Evolutionary conservation across 495 filamentous ascomycete genomes (phyloP).

Genomic region (Evernia prunastri): DNA sequence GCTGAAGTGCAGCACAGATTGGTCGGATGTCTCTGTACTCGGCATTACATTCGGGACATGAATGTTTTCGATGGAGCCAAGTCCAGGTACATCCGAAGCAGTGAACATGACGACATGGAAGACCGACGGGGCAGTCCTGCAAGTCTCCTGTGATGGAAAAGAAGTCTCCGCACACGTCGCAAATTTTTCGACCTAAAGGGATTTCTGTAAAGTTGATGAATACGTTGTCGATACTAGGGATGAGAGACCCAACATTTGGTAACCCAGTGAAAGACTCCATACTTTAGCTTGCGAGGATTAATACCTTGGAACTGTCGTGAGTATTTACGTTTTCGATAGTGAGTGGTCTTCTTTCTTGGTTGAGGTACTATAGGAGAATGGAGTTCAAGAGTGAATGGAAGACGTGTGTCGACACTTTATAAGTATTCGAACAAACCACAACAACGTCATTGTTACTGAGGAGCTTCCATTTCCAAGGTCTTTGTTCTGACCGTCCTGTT

Average conservation of each 20-base stretch:
- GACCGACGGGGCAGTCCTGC: not conserved
- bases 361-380: not conserved
- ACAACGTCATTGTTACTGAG: too few relatives aligned
- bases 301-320: too few relatives aligned
- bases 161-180: not conserved
- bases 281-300: not conserved
- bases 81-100: not conserved
- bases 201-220: not conserved
- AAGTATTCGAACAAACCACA: too few relatives aligned
- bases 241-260: not conserved
- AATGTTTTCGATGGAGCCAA: not conserved
- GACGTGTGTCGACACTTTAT: too few relatives aligned
- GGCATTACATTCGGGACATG: not conserved
- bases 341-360: not conserved
- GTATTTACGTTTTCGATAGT: not conserved
- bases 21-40: not conserved
- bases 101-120: not conserved
- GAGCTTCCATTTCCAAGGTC: too few relatives aligned
- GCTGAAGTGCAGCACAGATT: not conserved
- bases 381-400: too few relatives aligned
- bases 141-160: not conserved
- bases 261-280: not conserved
- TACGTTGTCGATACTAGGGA: not conserved
- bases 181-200: not conserved
- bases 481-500: too few relatives aligned